Conservation (phyloP, 371 early-diverging fungal species). For the Amoeboaphelidium protococcarum region DNA sequence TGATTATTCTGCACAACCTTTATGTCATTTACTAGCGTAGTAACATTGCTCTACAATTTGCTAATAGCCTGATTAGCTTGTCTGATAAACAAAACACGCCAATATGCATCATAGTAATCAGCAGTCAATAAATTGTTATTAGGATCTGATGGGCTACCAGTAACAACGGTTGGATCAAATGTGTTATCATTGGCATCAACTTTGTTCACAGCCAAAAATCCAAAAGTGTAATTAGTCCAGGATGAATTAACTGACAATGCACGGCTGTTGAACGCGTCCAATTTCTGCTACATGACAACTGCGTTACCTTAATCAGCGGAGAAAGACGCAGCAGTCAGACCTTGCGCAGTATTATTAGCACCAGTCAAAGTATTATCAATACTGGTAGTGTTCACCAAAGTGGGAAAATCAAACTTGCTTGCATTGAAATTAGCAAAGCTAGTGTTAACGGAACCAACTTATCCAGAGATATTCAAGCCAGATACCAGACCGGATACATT, state of each 20-base stretch:
- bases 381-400: not conserved
- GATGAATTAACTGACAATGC: not conserved
- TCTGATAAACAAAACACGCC: no score
- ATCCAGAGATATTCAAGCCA: not conserved
- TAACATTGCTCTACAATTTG: no score
- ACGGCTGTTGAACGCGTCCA: not conserved
- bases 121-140: no score
- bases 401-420: not conserved
- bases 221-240: not conserved
- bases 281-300: not conserved
- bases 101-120: no score
- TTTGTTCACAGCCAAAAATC: not conserved
- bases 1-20: no score
- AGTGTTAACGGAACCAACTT: not conserved
- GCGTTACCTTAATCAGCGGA: not conserved
- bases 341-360: not conserved
- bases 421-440: not conserved
- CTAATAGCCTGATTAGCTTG: no score
- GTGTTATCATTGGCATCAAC: not conserved
- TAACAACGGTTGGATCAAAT: not conserved
- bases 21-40: no score
- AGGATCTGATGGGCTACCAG: not conserved
- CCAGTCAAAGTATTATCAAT: not conserved
- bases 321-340: not conserved
- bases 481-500: not conserved